phyloP scores from a whole-genome alignment of 1,139 yeast genomes.

The Tardiomyces depauwii region DNA sequence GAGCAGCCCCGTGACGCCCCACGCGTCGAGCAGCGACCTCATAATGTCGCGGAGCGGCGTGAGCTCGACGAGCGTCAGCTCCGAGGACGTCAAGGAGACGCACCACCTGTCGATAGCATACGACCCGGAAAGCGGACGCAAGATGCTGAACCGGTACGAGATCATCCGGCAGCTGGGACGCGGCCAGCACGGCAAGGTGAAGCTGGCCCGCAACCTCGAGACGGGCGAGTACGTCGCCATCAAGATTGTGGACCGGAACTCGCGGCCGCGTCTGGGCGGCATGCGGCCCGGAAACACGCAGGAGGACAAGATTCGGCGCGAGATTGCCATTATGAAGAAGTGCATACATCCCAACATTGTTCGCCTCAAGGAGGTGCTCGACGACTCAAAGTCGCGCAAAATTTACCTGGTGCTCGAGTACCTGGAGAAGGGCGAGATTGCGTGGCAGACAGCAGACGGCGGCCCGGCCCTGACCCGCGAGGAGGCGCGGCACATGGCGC shows the following conservation, averaged over 20 bases:
- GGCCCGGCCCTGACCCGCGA: slow-evolving; percentile 55
- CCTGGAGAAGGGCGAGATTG: slow-evolving; percentile 83
- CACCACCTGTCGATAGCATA: slow-evolving; percentile 70
- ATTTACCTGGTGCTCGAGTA: slow-evolving; percentile 88
- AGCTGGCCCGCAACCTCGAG: slow-evolving; percentile 67
- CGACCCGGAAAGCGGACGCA: slow-evolving; percentile 78
- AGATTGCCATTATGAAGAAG: slow-evolving; percentile 93
- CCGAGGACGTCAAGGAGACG: slow-evolving; percentile 66
- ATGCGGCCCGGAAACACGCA: slow-evolving; percentile 35
- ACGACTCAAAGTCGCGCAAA: slow-evolving; percentile 73
- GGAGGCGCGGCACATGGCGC: slow-evolving; percentile 56
- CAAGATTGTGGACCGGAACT: slow-evolving; percentile 76
- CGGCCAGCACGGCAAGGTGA: slow-evolving; percentile 97
- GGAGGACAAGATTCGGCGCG: slow-evolving; percentile 72
- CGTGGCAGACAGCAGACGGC: slow-evolving; percentile 50
- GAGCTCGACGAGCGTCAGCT: not conserved
- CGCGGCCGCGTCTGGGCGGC: slow-evolving; percentile 47
- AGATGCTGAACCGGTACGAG: slow-evolving; percentile 83
- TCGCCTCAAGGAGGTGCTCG: slow-evolving; percentile 75
- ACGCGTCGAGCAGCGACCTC: not conserved
- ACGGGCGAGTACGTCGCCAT: slow-evolving; percentile 77
- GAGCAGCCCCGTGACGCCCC: not conserved
- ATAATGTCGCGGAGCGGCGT: too few species aligned
- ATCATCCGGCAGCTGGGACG: slow-evolving; percentile 79
- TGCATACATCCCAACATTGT: slow-evolving; percentile 90